phyloP scores from a whole-genome alignment of 192 early-diverging fungal genomes.

The Coemansia sp. region DNA sequence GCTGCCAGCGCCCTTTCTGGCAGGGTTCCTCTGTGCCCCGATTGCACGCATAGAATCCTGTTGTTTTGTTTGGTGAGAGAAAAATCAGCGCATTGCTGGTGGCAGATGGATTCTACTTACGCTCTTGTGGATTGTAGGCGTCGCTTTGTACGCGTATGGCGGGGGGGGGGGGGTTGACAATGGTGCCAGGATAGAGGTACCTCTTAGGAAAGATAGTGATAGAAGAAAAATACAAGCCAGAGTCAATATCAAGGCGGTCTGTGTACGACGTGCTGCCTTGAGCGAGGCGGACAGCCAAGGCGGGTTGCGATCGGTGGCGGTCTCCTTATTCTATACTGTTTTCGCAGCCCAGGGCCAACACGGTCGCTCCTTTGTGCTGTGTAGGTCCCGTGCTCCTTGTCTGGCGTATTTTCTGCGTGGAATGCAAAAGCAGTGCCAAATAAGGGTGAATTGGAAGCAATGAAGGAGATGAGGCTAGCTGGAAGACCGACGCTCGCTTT shows the following conservation, averaged over 20 bases:
- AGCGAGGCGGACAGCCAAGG: not conserved
- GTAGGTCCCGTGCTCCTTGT: not conserved
- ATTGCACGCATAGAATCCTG: conserved; percentile 1
- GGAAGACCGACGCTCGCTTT: not conserved
- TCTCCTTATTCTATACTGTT: not conserved
- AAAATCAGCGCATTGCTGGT: not conserved
- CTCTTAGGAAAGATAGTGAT: not conserved
- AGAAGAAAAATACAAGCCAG: not conserved
- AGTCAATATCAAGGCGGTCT: not conserved
- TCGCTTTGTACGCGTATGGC: not conserved
- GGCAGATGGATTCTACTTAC: not conserved
- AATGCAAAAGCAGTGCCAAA: not conserved
- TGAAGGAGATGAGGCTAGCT: not conserved
- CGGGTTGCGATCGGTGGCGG: not conserved
- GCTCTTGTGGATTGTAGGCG: conserved; percentile 1
- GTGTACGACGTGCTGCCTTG: not conserved
- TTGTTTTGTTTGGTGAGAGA: not conserved
- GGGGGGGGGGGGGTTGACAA: not conserved
- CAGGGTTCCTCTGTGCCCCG: conserved; percentile 6
- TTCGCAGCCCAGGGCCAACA: not conserved
- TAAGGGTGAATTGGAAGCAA: not conserved
- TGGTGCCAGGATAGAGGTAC: not conserved
- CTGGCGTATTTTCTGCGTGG: not conserved
- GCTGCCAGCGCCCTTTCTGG: not conserved
- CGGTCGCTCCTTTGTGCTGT: not conserved